Conservation (phyloP, 352 stramenopile species). For the Phytophthora litchii region DNA sequence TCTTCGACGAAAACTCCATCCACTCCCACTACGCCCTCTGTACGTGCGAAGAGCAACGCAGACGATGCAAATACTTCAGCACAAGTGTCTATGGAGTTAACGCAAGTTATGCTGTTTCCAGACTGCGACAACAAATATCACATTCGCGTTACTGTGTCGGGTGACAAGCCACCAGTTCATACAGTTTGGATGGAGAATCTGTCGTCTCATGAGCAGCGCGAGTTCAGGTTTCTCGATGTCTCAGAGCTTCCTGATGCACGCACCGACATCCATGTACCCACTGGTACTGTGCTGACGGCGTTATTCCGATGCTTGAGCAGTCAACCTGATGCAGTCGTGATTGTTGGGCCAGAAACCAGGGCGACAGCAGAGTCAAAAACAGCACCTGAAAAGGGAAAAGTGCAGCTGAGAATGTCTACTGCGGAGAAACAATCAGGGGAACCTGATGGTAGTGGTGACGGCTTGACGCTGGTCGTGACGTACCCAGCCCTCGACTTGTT, state of each 20-base stretch:
- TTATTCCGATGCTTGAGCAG: conserved; percentile 37
- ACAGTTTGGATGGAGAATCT: conserved; percentile 43
- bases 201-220: conserved; percentile 28
- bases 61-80: not conserved
- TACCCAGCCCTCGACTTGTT: conserved; percentile 51
- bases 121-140: conserved; percentile 32
- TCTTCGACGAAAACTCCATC: conserved; percentile 2
- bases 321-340: conserved; percentile 18
- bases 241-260: conserved; percentile 29
- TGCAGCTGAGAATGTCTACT: conserved; percentile 35
- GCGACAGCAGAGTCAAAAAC: conserved; percentile 28
- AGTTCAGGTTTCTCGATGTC: conserved; percentile 39
- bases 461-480: conserved; percentile 34
- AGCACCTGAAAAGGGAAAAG: conserved; percentile 33
- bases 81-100: conserved; percentile 34
- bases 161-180: conserved; percentile 24
- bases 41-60: not conserved
- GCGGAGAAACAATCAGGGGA: conserved; percentile 17
- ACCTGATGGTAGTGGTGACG: not conserved
- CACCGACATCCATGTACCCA: conserved; percentile 19
- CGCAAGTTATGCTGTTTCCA: conserved; percentile 36
- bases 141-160: conserved; percentile 31
- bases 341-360: conserved; percentile 24
- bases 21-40: not conserved
- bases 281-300: conserved; percentile 36